These are phyloP conservation scores for Aspergillus olivimuriae DNA, from an alignment of 495 filamentous ascomycete genomes.

Conservation along the genomic window DNA sequence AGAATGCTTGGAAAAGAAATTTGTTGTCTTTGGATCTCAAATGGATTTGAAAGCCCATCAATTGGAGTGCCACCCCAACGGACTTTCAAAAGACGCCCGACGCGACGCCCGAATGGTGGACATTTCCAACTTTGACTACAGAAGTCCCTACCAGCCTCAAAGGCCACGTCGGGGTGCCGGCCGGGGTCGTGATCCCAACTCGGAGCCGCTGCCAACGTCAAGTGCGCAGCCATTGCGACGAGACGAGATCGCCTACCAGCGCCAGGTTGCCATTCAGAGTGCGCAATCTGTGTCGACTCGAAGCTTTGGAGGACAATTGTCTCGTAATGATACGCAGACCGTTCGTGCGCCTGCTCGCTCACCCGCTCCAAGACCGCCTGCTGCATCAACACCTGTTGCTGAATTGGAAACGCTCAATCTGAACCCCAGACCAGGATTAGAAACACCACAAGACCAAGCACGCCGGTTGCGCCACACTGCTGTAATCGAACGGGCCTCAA, in stretches of 20 bases:
- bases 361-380: no score
- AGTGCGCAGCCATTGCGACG: conserved; percentile 76
- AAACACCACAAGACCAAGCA: conserved; percentile 71
- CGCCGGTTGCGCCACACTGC: conserved; percentile 64
- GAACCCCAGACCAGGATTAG: conserved; percentile 21
- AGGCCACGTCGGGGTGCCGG: conserved; percentile 54
- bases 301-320: conserved; percentile 77
- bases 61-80: conserved; percentile 66
- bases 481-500: conserved; percentile 78
- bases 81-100: conserved; percentile 73
- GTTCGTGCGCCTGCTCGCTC: conserved; percentile 37
- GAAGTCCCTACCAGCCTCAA: conserved; percentile 62
- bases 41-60: conserved; percentile 91
- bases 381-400: conserved; percentile 32
- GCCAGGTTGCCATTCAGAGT: conserved; percentile 86
- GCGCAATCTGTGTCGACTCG: conserved; percentile 70
- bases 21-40: conserved; percentile 91
- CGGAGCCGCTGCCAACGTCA: conserved; percentile 69
- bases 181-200: conserved; percentile 67
- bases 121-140: conserved; percentile 76
- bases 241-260: conserved; percentile 87
- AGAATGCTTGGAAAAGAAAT: conserved; percentile 94
- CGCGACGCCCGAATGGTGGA: conserved; percentile 84
- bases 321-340: conserved; percentile 44
- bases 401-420: conserved; percentile 36